phyloP scores from a whole-genome alignment of 1,284 basidiomycete genomes.

The Ganoderma lucidum region DNA sequence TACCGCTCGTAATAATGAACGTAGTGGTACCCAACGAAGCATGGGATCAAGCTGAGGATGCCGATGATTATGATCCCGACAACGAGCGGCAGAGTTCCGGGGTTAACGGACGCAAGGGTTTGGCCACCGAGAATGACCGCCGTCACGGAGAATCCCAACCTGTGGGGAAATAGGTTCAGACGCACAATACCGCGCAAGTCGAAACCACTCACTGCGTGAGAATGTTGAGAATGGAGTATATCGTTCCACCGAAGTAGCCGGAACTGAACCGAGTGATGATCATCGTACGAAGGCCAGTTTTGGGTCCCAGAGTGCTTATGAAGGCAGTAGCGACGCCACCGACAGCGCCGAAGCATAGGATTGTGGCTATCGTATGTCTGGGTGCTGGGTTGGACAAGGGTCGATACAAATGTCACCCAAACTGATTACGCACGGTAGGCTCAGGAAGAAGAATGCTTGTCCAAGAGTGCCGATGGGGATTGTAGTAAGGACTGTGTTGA shows the following conservation, averaged over 20 bases:
- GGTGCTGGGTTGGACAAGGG: neutral
- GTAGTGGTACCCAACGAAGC: constrained; percentile 59
- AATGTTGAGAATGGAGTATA: constrained; percentile 68
- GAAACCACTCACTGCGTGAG: constrained; percentile 53
- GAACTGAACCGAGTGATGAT: constrained; percentile 61
- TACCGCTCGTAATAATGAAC: constrained; percentile 69
- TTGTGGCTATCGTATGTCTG: constrained; percentile 53
- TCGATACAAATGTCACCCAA: neutral
- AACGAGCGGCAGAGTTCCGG: constrained; percentile 51
- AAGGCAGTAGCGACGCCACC: constrained; percentile 54
- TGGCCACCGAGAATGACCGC: constrained; percentile 58
- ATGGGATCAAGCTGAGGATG: constrained; percentile 53
- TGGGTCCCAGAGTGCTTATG: constrained; percentile 67
- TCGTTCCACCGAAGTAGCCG: constrained; percentile 61
- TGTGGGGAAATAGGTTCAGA: constrained; percentile 27
- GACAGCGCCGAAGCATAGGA: constrained; percentile 53
- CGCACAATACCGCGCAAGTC: neutral
- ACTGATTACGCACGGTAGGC: constrained; percentile 47
- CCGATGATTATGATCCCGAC: constrained; percentile 55
- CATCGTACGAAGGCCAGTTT: constrained; percentile 71
- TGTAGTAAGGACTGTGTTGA: constrained; percentile 58
- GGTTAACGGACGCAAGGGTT: constrained; percentile 53
- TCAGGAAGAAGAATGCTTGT: constrained; percentile 59
- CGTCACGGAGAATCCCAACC: constrained; percentile 55
- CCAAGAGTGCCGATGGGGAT: constrained; percentile 67